phyloP scores from a whole-genome alignment of 495 filamentous ascomycete species.

The Neurospora tetraspora region DNA sequence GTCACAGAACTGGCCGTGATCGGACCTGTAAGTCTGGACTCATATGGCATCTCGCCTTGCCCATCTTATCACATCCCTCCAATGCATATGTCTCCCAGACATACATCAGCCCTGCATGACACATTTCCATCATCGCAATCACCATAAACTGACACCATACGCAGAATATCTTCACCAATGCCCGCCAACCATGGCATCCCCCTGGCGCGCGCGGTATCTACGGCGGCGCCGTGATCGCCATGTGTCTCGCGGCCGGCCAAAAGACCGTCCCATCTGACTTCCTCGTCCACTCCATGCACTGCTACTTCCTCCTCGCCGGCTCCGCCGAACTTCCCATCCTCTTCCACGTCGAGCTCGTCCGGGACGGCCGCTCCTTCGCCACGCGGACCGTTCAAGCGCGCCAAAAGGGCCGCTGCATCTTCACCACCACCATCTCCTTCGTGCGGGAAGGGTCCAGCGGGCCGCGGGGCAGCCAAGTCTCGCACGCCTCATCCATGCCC shows the following conservation, averaged over 20 bases:
- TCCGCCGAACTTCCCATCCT: conserved; percentile 75
- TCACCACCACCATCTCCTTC: conserved; percentile 90
- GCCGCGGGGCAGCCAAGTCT: conserved; percentile 35
- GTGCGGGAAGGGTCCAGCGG: conserved; percentile 61
- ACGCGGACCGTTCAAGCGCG: conserved; percentile 93
- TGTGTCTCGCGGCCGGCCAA: conserved; percentile 81
- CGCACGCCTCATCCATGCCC: conserved; percentile 54
- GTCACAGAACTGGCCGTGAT: conserved; percentile 72
- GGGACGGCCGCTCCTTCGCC: conserved; percentile 81
- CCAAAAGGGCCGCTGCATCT: conserved; percentile 82
- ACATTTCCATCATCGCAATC: background rate
- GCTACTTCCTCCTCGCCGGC: conserved; percentile 94
- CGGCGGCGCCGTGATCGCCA: conserved; percentile 86
- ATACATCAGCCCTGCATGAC: conserved; percentile 3
- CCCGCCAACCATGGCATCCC: conserved; percentile 80
- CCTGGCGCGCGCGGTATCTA: conserved; percentile 86
- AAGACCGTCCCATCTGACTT: conserved; percentile 72
- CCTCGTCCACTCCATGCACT: conserved; percentile 90
- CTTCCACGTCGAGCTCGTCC: conserved; percentile 83
- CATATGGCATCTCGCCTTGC: background rate
- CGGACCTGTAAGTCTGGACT: conserved; percentile 50
- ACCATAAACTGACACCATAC: background rate
- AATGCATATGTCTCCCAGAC: background rate
- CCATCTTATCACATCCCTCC: background rate
- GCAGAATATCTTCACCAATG: conserved; percentile 88